These are phyloP conservation scores for Chytriomyces confervae DNA, from an alignment of 192 early-diverging fungal species.

Conservation along the genomic window DNA sequence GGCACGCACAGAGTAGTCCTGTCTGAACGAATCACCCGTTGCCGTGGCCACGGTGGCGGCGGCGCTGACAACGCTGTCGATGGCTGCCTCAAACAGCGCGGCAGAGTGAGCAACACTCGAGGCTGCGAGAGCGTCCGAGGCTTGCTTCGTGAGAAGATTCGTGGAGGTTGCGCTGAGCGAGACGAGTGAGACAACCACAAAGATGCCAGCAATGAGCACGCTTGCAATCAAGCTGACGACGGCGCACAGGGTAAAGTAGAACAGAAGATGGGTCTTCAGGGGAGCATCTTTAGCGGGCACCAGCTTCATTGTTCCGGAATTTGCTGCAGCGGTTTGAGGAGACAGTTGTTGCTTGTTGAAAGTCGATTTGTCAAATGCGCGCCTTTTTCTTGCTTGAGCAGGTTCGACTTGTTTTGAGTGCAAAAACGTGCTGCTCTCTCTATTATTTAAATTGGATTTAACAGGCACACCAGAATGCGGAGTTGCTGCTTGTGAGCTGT, in stretches of 20 bases:
- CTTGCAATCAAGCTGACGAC: conserved; percentile 30
- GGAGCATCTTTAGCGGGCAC: neutral
- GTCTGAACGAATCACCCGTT: conserved; percentile 20
- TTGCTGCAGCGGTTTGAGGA: too few species aligned
- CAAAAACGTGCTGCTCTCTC: too few species aligned
- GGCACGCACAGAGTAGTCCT: conserved; percentile 28
- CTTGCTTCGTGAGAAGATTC: conserved; percentile 35
- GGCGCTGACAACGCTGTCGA: conserved; percentile 18
- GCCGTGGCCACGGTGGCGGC: conserved; percentile 7
- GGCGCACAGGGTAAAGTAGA: conserved; percentile 19
- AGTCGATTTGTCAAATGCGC: too few species aligned
- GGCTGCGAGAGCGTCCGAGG: conserved; percentile 23
- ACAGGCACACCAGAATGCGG: too few species aligned
- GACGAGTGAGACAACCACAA: conserved; percentile 31
- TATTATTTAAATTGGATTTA: too few species aligned
- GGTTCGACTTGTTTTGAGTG: too few species aligned
- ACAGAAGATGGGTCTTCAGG: conserved; percentile 30
- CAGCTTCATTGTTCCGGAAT: neutral
- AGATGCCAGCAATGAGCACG: conserved; percentile 33
- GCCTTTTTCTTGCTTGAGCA: too few species aligned
- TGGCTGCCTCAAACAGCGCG: conserved; percentile 36
- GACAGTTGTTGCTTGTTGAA: too few species aligned
- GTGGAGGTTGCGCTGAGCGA: conserved; percentile 40
- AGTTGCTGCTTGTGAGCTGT: too few species aligned
- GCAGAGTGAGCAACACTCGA: conserved; percentile 30